Evolutionary conservation across 148 eudicot species (phyloP).

Genomic region (Rhododendron henanense): DNA sequence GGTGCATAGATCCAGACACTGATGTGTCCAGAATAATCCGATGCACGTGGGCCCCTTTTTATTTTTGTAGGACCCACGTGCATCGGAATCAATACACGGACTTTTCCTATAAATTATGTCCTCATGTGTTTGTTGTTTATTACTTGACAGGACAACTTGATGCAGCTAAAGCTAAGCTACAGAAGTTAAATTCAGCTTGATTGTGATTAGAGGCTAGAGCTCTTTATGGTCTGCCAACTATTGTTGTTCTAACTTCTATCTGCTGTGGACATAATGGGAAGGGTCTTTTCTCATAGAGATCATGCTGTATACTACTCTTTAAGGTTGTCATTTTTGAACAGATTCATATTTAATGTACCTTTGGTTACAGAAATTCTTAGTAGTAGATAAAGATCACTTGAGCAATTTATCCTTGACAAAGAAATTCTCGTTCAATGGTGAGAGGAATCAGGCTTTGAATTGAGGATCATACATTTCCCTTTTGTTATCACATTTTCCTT

Average conservation of each 20-base stretch:
- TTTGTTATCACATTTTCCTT: not conserved
- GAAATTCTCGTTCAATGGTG: not conserved
- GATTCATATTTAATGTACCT: not conserved
- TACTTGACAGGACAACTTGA: not conserved
- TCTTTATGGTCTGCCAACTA: not conserved
- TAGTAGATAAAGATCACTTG: not conserved
- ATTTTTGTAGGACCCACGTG: not conserved
- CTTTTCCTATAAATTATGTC: not conserved
- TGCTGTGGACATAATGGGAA: not conserved
- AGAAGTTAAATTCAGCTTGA: not conserved
- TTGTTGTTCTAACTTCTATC: not conserved
- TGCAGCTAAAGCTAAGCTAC: not conserved
- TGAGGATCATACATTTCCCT: not conserved
- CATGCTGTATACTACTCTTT: not conserved
- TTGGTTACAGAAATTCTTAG: not conserved
- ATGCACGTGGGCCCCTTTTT: not conserved
- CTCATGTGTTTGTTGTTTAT: not conserved
- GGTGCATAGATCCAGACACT: not conserved
- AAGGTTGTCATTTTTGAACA: not conserved
- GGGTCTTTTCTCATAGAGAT: not conserved
- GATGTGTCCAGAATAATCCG: not conserved
- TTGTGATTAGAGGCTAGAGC: not conserved
- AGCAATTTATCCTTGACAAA: not conserved
- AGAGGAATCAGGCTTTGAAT: not conserved
- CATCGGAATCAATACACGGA: not conserved